Evolutionary conservation across 371 early-diverging fungal species (phyloP).

Genomic region (Mycotypha africana): DNA sequence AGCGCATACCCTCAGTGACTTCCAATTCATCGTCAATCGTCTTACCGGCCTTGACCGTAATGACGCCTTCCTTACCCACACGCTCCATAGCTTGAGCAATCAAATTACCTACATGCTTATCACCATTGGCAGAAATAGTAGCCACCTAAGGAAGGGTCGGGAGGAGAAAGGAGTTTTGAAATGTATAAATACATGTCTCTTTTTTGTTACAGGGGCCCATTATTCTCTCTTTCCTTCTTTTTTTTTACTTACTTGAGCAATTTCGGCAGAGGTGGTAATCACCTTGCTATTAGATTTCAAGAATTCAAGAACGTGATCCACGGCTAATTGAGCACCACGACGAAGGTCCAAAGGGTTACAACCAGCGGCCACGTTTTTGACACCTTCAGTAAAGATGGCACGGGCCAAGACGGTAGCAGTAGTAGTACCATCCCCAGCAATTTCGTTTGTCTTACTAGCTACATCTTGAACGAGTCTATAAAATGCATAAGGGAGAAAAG

Average conservation of each 20-base stretch:
- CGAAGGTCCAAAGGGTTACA: conserved; percentile 98
- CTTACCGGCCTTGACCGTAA: conserved; percentile 98
- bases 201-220: too few relatives aligned
- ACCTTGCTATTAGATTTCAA: conserved; percentile 82
- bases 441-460: conserved; percentile 98
- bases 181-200: background rate
- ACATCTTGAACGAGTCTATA: conserved; percentile 94
- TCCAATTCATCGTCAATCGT: conserved; percentile 95
- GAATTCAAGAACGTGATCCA: conserved; percentile 85
- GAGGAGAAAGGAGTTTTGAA: background rate
- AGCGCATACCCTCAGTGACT: conserved; percentile 98
- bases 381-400: conserved; percentile 97
- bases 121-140: conserved; percentile 98
- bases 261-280: conserved; percentile 91
- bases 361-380: conserved; percentile 98
- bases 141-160: conserved; percentile 46
- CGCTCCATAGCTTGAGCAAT: conserved; percentile 98
- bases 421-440: conserved; percentile 98
- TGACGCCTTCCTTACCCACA: conserved; percentile 99
- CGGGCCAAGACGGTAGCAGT: conserved; percentile 97
- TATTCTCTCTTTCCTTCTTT: too few relatives aligned
- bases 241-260: conserved; percentile 68
- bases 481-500: background rate
- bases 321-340: conserved; percentile 92
- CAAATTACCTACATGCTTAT: conserved; percentile 89